Evolutionary conservation across 148 eudicot genomes (phyloP), one percentile per base, ranked within the genome.

Genomic region (Vaccinium myrtillus): DNA sequence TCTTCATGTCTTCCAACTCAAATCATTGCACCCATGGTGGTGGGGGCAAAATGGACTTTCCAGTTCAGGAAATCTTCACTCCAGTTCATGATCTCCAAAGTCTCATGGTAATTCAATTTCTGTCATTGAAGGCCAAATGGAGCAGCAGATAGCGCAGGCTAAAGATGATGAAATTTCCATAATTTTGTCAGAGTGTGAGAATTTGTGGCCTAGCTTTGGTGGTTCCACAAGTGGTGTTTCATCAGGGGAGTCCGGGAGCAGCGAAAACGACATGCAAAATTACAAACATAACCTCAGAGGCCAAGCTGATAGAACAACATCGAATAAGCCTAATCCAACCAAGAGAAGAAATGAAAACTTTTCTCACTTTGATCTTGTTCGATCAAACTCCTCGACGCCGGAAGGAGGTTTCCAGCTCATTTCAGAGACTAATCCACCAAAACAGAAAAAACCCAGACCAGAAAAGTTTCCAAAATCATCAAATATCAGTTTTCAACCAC

Each of bases 401-500:
- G 81, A 54, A 83, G 83, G 30, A 70, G 79, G 46, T 75, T 82
- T 70, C 61, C 46, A 54, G 82, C 75, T 81, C 14, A 86, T 77
- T 65, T 55, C 81, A 10, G 85, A 67, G 46, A 79, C 46, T n/a
- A 70, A 27, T 27, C 69, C 75, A 16, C 86, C 83, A 27, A 81
- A 86, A 18, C 16, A 65, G 4, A 90, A 88, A 59, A 84, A 58
- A 78, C 53, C 88, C 51, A 87, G 84, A 59, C 53, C 50, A n/a
- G 87, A 85, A 19, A 80, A 36, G 56, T 54, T 10, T 76, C 85
- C 87, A 11, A 86, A 53, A 8, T 90, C 94, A 6, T 90, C 95
- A 36, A 95, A 95, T 79, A 95, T 93, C 74, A 95, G 89, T 82
- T 95, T 95, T 86, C 93, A 88, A 55, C 92, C 89, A 55, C 89